phyloP scores from a whole-genome alignment of 2,329 filamentous ascomycete species.

The Exophiala mesophila region DNA sequence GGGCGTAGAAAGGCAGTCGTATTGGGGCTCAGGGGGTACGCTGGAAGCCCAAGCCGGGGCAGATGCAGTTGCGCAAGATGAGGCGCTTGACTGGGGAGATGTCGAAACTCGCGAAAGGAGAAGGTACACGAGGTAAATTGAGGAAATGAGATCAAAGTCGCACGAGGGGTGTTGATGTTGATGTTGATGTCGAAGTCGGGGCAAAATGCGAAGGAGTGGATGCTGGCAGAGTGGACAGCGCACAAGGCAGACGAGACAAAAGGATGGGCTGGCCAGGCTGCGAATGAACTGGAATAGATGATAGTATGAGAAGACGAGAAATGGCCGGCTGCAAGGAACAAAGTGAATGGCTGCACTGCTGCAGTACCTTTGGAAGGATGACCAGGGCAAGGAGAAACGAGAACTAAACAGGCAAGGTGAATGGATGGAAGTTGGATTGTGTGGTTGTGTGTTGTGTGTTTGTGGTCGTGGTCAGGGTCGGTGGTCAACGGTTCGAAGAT shows the following conservation, averaged over 20 bases:
- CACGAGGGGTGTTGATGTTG: conserved; percentile 6
- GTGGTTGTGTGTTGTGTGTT: no score
- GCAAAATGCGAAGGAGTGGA: background rate
- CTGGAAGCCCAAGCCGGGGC: background rate
- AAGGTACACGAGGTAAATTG: conserved; percentile 2
- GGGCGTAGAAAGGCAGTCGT: no score
- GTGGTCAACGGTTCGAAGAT: no score
- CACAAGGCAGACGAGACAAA: conserved; percentile 7
- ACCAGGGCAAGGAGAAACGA: conserved; percentile 8
- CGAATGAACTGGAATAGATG: no score
- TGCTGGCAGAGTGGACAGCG: conserved; percentile 1
- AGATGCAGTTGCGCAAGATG: background rate
- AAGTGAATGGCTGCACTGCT: no score
- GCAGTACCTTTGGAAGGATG: no score
- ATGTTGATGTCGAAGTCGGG: background rate
- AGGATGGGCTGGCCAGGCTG: no score
- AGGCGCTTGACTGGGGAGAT: background rate
- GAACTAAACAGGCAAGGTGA: conserved; percentile 15
- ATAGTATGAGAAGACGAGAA: conserved; percentile 8
- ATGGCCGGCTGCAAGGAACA: conserved; percentile 6
- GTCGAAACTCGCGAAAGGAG: background rate
- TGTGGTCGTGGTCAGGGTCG: no score
- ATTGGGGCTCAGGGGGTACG: no score
- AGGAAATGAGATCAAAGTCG: no score
- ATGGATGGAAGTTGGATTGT: conserved; percentile 1